These are phyloP conservation scores for Aureobasidium sp. DNA, from an alignment of 2,329 filamentous ascomycete species.

Conservation along the genomic window DNA sequence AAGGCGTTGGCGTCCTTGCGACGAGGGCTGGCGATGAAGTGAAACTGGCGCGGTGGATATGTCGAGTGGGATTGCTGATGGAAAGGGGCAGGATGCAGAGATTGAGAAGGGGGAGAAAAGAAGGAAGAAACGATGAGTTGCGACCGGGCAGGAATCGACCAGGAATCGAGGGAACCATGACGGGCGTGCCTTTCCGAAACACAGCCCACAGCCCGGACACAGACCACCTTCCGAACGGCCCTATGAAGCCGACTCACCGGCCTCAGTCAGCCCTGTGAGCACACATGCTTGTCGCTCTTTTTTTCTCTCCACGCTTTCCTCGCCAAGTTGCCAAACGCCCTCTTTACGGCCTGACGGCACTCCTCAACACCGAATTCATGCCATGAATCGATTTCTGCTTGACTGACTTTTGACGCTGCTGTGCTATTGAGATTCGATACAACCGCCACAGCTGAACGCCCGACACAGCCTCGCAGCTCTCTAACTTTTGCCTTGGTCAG, in stretches of 20 bases:
- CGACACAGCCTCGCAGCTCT: neutral
- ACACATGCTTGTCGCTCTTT: neutral
- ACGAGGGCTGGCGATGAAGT: neutral
- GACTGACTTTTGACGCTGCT: neutral
- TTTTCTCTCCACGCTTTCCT: neutral
- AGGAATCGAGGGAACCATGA: conserved; percentile 1
- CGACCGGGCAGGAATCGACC: conserved; percentile 3
- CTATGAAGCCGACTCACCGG: neutral
- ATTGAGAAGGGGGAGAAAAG: neutral
- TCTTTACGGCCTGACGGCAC: neutral
- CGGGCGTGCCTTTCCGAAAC: neutral
- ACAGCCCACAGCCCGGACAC: neutral
- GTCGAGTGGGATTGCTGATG: neutral
- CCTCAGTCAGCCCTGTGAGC: neutral
- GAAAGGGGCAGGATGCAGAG: neutral
- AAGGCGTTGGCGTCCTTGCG: neutral
- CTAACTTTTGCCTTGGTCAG: neutral
- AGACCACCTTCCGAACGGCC: neutral
- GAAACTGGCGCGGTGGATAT: neutral
- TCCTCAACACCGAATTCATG: neutral
- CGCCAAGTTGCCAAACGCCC: neutral
- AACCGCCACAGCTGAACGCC: neutral
- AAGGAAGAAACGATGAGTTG: neutral
- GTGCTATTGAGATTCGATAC: neutral
- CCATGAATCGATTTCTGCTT: neutral